Evolutionary conservation across 768 basidiomycete genomes (phyloP).

Genomic region (Mycena chlorophos): DNA sequence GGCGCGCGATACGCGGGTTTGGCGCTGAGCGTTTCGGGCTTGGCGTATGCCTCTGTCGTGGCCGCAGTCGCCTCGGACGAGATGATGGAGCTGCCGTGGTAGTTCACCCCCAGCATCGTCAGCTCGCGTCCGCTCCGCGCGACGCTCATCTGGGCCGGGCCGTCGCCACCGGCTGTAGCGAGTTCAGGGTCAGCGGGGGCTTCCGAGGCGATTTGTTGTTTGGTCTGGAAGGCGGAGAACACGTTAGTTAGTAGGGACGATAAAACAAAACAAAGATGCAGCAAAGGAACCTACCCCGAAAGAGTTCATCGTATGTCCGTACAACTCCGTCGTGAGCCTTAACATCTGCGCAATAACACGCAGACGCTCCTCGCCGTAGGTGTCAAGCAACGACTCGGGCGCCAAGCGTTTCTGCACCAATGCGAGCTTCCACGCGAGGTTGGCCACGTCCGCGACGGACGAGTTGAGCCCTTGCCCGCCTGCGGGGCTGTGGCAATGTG

Average conservation of each 20-base stretch:
- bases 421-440: slow-evolving; percentile 47
- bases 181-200: slow-evolving; percentile 8
- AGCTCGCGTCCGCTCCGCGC: slow-evolving; percentile 23
- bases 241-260: not conserved
- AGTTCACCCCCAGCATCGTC: not conserved
- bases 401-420: slow-evolving; percentile 40
- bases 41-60: slow-evolving; percentile 17
- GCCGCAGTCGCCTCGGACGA: slow-evolving; percentile 12
- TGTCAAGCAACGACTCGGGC: slow-evolving; percentile 35
- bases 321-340: slow-evolving; percentile 33
- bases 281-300: too few species aligned
- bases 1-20: too few species aligned
- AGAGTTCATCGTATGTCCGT: slow-evolving; percentile 10
- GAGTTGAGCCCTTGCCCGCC: slow-evolving; percentile 44
- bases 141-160: too few species aligned
- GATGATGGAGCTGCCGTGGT: slow-evolving; percentile 26
- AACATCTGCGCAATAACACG: slow-evolving; percentile 50
- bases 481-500: slow-evolving; percentile 45
- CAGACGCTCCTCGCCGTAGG: slow-evolving; percentile 45
- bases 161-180: slow-evolving; percentile 6
- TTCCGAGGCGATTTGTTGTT: slow-evolving; percentile 16
- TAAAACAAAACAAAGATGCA: not conserved
- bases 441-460: slow-evolving; percentile 42
- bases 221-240: slow-evolving; percentile 9
- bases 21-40: too few species aligned